Conservation (phyloP, 768 basidiomycete species). For the Xerocomus brunneocitrinus region DNA sequence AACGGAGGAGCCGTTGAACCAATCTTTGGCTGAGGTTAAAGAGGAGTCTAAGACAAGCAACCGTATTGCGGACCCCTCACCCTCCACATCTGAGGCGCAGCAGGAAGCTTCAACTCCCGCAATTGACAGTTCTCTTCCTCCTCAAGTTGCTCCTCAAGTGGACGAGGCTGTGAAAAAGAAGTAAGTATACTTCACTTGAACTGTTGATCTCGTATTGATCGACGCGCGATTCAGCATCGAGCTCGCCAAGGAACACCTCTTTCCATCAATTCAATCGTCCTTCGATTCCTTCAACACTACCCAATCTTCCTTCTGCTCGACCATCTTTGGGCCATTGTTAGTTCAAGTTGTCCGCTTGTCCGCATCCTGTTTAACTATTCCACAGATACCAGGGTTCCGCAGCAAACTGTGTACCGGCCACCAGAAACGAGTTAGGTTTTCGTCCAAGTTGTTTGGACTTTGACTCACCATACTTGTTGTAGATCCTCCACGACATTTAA, state of each 20-base stretch:
- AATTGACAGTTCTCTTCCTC: conserved; percentile 2
- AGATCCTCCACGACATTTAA: conserved; percentile 36
- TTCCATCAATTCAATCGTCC: conserved; percentile 35
- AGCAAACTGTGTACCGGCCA: background rate
- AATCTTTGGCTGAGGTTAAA: background rate
- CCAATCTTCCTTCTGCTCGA: conserved; percentile 44
- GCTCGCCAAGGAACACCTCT: conserved; percentile 43
- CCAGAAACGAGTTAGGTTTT: conserved; percentile 20
- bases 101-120: conserved; percentile 13
- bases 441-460: background rate
- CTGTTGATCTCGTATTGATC: conserved; percentile 1
- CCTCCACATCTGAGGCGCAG: background rate
- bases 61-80: background rate
- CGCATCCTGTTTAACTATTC: conserved; percentile 3
- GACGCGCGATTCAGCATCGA: conserved; percentile 31
- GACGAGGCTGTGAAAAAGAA: conserved; percentile 26
- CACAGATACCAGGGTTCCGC: conserved; percentile 25
- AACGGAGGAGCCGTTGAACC: background rate
- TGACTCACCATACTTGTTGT: conserved; percentile 1
- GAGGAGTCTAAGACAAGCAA: conserved; percentile 4
- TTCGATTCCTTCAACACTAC: conserved; percentile 15
- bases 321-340: conserved; percentile 65
- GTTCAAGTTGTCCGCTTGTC: conserved; percentile 21
- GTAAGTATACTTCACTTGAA: conserved; percentile 9
- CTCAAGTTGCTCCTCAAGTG: conserved; percentile 1